phyloP scores from a whole-genome alignment of 2,329 filamentous ascomycete species.

The Akanthomyces muscarius region DNA sequence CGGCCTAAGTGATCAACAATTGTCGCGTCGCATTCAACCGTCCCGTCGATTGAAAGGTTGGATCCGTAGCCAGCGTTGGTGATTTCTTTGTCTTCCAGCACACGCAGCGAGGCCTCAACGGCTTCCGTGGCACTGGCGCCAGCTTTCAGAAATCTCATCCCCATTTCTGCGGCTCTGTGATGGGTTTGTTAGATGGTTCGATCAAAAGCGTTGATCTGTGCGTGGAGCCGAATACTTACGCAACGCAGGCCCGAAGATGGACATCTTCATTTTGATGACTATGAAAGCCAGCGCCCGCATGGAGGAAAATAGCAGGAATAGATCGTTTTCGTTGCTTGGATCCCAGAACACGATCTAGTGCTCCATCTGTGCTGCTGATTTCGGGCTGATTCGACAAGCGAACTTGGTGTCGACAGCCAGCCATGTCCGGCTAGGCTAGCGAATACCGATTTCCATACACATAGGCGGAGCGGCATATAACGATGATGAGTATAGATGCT shows the following conservation, averaged over 20 bases:
- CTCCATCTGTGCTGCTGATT: constrained; percentile 41
- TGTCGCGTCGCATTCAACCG: constrained; percentile 91
- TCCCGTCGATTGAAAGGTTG: constrained; percentile 85
- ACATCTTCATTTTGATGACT: constrained; percentile 78
- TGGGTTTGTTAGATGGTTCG: constrained; percentile 19
- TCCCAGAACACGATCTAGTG: constrained; percentile 38
- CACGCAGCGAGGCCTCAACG: constrained; percentile 80
- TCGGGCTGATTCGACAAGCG: constrained; percentile 45
- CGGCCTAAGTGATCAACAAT: constrained; percentile 87
- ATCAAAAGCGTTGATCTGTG: not conserved
- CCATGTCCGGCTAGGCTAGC: constrained; percentile 29
- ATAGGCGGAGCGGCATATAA: constrained; percentile 8
- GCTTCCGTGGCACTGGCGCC: constrained; percentile 82
- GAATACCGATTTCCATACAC: constrained; percentile 4
- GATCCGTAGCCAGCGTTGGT: constrained; percentile 97
- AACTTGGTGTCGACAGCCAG: constrained; percentile 26
- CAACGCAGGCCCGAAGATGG: constrained; percentile 81
- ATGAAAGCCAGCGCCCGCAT: constrained; percentile 93
- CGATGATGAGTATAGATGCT: constrained; percentile 5
- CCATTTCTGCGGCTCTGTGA: constrained; percentile 72
- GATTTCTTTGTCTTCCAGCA: constrained; percentile 89
- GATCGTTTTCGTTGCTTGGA: constrained; percentile 32
- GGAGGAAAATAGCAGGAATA: constrained; percentile 80
- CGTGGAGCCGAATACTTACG: constrained; percentile 53
- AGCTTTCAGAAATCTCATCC: constrained; percentile 73